Percentiles rank a stretch among this genome's conserved stretches.
Conservation (phyloP, 2,329 filamentous ascomycete species). For the Hymenoscyphus fructigenus region DNA sequence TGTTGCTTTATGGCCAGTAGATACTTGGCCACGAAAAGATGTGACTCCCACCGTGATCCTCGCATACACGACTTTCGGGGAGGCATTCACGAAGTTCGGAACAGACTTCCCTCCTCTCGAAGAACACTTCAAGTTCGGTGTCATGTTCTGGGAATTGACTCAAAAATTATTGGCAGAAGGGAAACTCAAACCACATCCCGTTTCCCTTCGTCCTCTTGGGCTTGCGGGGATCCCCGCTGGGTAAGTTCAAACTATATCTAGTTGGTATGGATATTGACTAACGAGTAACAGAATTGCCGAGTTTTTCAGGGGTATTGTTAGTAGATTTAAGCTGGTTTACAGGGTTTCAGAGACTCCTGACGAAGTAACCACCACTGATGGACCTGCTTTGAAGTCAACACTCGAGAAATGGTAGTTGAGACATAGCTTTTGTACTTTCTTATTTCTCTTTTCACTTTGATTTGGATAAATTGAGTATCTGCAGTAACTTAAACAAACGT, state of each 20-base stretch:
- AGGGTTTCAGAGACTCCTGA: not conserved
- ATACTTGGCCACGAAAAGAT: not conserved
- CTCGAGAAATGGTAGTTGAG: not conserved
- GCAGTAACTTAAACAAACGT: not conserved
- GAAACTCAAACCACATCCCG: not conserved
- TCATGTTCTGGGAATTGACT: not conserved
- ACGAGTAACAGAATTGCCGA: not conserved
- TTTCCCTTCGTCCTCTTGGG: not conserved
- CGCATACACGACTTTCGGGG: not conserved
- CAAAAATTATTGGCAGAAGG: not conserved
- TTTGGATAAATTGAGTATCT: not conserved
- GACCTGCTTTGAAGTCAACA: not conserved
- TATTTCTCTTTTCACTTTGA: not conserved
- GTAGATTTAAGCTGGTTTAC: conserved; percentile 44
- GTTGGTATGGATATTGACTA: not conserved
- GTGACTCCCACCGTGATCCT: not conserved
- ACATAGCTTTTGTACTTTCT: not conserved
- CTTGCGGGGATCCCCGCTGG: not conserved
- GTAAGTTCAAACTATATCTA: conserved; percentile 11
- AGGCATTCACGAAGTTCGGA: conserved; percentile 1
- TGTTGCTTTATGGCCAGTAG: not conserved
- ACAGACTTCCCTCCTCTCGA: not conserved
- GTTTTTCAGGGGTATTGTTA: conserved; percentile 27
- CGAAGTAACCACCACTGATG: not conserved
- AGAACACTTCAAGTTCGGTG: not conserved